Conservation (phyloP, 1,139 yeast species). For the Komagataea norvegica region DNA sequence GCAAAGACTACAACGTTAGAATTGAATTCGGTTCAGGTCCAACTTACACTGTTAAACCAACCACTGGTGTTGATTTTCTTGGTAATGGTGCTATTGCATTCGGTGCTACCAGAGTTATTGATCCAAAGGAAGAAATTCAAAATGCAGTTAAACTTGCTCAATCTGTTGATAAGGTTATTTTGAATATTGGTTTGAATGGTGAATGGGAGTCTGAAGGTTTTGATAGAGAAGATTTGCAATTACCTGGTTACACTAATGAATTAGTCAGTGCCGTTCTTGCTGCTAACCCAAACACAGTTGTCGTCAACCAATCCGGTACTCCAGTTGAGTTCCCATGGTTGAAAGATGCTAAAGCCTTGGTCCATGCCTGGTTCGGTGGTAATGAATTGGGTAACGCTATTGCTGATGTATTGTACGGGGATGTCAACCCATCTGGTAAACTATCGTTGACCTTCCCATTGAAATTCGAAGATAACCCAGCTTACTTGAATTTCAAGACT, state of each 20-base stretch:
- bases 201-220: constrained; percentile 49
- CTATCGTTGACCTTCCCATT: constrained; percentile 56
- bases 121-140: constrained; percentile 32
- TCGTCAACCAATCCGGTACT: constrained; percentile 59
- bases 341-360: constrained; percentile 40
- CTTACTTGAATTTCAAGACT: constrained; percentile 41
- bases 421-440: constrained; percentile 59
- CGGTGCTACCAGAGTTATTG: constrained; percentile 31
- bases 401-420: constrained; percentile 60
- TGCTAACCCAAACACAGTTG: constrained; percentile 47
- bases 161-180: constrained; percentile 43
- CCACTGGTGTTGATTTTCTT: constrained; percentile 31
- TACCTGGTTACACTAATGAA: constrained; percentile 47
- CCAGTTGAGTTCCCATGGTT: constrained; percentile 62
- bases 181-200: constrained; percentile 41
- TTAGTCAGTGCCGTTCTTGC: constrained; percentile 41
- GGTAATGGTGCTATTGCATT: constrained; percentile 39
- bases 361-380: constrained; percentile 51
- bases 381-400: constrained; percentile 46
- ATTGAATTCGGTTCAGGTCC: constrained; percentile 51
- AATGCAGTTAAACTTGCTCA: constrained; percentile 42
- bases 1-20: constrained; percentile 39
- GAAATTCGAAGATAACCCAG: constrained; percentile 44
- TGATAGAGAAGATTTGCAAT: constrained; percentile 26
- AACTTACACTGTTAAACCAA: constrained; percentile 34